Evolutionary conservation across 2,329 filamentous ascomycete genomes (phyloP).

Genomic region (Epicoccum nigrum): DNA sequence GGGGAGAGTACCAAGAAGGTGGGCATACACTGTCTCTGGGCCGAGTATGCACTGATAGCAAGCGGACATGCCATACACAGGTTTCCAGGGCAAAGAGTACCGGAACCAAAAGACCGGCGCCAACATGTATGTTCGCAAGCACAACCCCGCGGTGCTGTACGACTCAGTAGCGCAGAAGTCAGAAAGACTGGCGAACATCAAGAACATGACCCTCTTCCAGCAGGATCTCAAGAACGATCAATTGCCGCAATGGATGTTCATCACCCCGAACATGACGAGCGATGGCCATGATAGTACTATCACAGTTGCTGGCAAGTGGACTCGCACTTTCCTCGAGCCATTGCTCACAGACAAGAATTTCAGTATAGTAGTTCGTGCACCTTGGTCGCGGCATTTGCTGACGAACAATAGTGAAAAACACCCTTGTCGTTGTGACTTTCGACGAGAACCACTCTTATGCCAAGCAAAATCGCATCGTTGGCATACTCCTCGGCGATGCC

Average conservation of each 20-base stretch:
- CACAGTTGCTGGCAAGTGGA: slow-evolving; percentile 71
- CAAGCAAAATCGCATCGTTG: slow-evolving; percentile 71
- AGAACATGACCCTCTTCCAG: slow-evolving; percentile 74
- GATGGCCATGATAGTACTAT: slow-evolving; percentile 78
- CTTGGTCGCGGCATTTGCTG: background rate
- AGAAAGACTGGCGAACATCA: slow-evolving; percentile 70
- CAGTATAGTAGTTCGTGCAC: slow-evolving; percentile 41
- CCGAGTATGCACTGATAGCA: background rate
- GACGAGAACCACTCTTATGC: slow-evolving; percentile 78
- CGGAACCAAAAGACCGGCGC: slow-evolving; percentile 69
- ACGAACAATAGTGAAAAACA: slow-evolving; percentile 61
- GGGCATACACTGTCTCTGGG: background rate
- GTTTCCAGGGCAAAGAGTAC: slow-evolving; percentile 66
- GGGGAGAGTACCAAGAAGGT: slow-evolving; percentile 71
- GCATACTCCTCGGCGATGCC: slow-evolving; percentile 76
- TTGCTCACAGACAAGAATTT: slow-evolving; percentile 73
- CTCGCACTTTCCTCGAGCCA: slow-evolving; percentile 70
- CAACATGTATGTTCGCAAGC: slow-evolving; percentile 83
- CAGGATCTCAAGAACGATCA: slow-evolving; percentile 29
- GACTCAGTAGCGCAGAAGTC: slow-evolving; percentile 66
- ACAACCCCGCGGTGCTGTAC: slow-evolving; percentile 72
- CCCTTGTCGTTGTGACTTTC: slow-evolving; percentile 76
- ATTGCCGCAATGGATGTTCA: slow-evolving; percentile 43
- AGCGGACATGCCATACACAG: slow-evolving; percentile 72
- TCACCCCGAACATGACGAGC: slow-evolving; percentile 71